Evolutionary conservation across 371 early-diverging fungal species (phyloP).

Genomic region (Thermomucor indicae-seudaticae): DNA sequence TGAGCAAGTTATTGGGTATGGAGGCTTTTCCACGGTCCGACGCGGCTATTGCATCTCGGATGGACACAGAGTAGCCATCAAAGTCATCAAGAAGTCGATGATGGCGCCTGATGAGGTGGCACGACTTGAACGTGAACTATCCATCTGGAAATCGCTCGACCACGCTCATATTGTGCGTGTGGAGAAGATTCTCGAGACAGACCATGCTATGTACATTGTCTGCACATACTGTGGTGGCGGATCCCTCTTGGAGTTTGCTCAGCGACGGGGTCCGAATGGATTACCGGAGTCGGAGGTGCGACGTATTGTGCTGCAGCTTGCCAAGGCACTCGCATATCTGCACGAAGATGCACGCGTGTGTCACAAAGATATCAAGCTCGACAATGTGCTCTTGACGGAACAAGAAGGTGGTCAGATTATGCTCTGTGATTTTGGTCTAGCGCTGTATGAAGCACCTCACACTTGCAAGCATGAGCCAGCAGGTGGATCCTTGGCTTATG

Average conservation of each 20-base stretch:
- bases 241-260: slow-evolving; percentile 34
- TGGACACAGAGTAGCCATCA: slow-evolving; percentile 49
- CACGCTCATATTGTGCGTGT: slow-evolving; percentile 69
- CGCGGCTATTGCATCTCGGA: slow-evolving; percentile 42
- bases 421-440: slow-evolving; percentile 89
- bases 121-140: slow-evolving; percentile 50
- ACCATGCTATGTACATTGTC: slow-evolving; percentile 63
- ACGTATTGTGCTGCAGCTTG: slow-evolving; percentile 61
- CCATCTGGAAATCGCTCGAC: slow-evolving; percentile 66
- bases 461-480: neutral
- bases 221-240: slow-evolving; percentile 67
- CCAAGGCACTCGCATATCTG: slow-evolving; percentile 71
- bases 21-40: slow-evolving; percentile 67
- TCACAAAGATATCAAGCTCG: slow-evolving; percentile 93
- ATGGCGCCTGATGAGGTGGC: slow-evolving; percentile 7
- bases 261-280: neutral
- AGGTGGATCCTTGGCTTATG: slow-evolving; percentile 76
- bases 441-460: slow-evolving; percentile 38
- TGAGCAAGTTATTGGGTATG: slow-evolving; percentile 55
- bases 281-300: slow-evolving; percentile 44
- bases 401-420: slow-evolving; percentile 58
- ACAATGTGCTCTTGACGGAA: slow-evolving; percentile 76
- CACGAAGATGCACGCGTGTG: slow-evolving; percentile 72
- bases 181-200: slow-evolving; percentile 58
- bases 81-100: slow-evolving; percentile 39